These are phyloP conservation scores for Xylaria sp. DNA, from an alignment of 2,329 filamentous ascomycete species.

Conservation along the genomic window DNA sequence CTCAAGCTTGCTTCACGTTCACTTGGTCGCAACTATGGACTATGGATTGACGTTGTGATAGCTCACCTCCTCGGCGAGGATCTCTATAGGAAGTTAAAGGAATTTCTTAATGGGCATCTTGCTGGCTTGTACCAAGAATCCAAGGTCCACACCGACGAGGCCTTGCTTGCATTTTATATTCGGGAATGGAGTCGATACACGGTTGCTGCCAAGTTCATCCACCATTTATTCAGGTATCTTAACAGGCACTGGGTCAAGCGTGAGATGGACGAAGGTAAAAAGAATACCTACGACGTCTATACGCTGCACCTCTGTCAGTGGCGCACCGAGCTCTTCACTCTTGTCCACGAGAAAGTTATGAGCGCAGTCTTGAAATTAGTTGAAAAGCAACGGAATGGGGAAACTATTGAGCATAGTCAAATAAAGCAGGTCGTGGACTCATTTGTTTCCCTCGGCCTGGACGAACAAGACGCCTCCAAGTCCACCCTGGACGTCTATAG, in stretches of 20 bases:
- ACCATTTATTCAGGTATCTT: conserved; percentile 95
- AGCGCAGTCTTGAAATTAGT: conserved; percentile 92
- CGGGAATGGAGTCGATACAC: conserved; percentile 97
- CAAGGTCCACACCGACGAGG: conserved; percentile 86
- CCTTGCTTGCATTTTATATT: conserved; percentile 92
- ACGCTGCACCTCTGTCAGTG: conserved; percentile 96
- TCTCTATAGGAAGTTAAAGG: conserved; percentile 89
- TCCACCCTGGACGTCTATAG: conserved; percentile 96
- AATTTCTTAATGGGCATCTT: conserved; percentile 85
- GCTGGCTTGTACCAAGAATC: conserved; percentile 76
- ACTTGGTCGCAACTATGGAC: conserved; percentile 33
- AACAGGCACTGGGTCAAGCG: conserved; percentile 99
- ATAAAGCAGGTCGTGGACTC: conserved; percentile 98
- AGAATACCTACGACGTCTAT: conserved; percentile 98
- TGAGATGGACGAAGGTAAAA: conserved; percentile 98
- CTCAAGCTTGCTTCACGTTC: background rate
- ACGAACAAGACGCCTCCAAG: conserved; percentile 92
- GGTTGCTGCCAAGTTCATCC: conserved; percentile 94
- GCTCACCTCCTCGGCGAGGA: conserved; percentile 96
- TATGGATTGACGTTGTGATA: conserved; percentile 52
- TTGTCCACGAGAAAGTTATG: conserved; percentile 91
- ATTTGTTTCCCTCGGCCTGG: conserved; percentile 92
- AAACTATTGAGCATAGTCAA: conserved; percentile 96
- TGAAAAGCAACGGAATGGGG: conserved; percentile 95
- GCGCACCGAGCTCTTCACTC: conserved; percentile 89